phyloP scores from a whole-genome alignment of 2,329 filamentous ascomycete species.

The Sordariomycetes sp. region DNA sequence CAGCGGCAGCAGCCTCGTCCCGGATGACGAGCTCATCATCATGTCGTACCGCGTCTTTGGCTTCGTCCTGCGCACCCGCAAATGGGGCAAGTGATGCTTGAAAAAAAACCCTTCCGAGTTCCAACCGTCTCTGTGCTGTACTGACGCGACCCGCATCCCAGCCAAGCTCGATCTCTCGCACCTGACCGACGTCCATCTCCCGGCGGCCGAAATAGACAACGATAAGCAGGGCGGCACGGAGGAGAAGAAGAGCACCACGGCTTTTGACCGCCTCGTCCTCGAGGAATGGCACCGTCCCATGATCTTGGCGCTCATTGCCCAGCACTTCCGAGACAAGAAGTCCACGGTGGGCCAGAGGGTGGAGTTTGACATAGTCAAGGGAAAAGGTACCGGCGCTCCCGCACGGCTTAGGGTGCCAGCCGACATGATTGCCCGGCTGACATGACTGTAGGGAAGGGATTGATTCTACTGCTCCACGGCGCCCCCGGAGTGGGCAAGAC shows the following conservation, averaged over 20 bases:
- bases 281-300: slow-evolving; percentile 14
- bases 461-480: no score
- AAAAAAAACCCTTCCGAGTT: slow-evolving; percentile 3
- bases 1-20: no score
- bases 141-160: no score
- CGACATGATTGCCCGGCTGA: no score
- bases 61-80: slow-evolving; percentile 19
- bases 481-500: not conserved
- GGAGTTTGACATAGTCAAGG: slow-evolving; percentile 16
- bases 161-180: slow-evolving; percentile 1
- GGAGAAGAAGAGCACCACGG: no score
- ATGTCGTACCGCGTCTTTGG: slow-evolving; percentile 22
- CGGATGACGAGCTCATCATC: not conserved
- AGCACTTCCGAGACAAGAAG: slow-evolving; percentile 19
- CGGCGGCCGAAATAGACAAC: no score
- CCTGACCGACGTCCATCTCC: slow-evolving; percentile 1
- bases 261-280: slow-evolving; percentile 17
- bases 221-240: no score
- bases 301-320: slow-evolving; percentile 16
- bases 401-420: no score
- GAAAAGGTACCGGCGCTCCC: no score
- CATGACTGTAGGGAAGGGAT: no score
- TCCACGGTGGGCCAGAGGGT: slow-evolving; percentile 9
- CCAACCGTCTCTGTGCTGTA: not conserved
- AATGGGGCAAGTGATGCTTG: slow-evolving; percentile 17